Conservation (phyloP, 148 eudicot genomes). For the Rheum nobile region DNA sequence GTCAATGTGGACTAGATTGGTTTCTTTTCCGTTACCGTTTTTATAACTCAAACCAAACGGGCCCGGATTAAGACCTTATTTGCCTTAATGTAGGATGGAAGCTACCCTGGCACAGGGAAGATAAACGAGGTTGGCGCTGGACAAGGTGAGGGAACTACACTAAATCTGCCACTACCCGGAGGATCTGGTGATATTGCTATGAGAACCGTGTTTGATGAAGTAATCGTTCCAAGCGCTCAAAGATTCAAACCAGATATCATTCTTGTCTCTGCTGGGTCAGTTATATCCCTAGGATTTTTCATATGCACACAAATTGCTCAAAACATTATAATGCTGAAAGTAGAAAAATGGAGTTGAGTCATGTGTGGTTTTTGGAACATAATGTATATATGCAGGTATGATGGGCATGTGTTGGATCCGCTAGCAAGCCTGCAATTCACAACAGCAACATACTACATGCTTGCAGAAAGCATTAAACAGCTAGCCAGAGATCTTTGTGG, state of each 20-base stretch:
- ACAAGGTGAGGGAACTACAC: slow-evolving; percentile 75
- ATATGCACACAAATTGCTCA: background rate
- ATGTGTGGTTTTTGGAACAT: too few species aligned
- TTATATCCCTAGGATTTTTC: background rate
- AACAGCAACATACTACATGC: slow-evolving; percentile 92
- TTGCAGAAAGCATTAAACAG: slow-evolving; percentile 59
- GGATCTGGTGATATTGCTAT: slow-evolving; percentile 85
- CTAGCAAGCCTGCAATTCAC: slow-evolving; percentile 81
- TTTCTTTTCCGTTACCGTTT: too few species aligned
- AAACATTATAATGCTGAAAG: too few species aligned
- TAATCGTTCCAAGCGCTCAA: slow-evolving; percentile 72
- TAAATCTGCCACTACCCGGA: slow-evolving; percentile 82
- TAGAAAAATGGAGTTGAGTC: too few species aligned
- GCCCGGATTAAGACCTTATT: too few species aligned
- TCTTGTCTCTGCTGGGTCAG: slow-evolving; percentile 93
- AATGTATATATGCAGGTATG: slow-evolving; percentile 48
- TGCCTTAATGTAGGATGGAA: slow-evolving; percentile 55
- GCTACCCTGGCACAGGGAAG: slow-evolving; percentile 95
- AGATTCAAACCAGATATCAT: slow-evolving; percentile 89
- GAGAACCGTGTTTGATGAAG: slow-evolving; percentile 76
- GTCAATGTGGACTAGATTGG: too few species aligned
- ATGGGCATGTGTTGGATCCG: slow-evolving; percentile 81
- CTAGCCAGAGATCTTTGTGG: slow-evolving; percentile 74
- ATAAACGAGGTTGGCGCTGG: slow-evolving; percentile 62
- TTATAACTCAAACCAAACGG: too few species aligned